Evolutionary conservation across 2,329 filamentous ascomycete genomes (phyloP), one percentile per base, ranked within the genome.

Genomic region (Exophiala oligosperma): DNA sequence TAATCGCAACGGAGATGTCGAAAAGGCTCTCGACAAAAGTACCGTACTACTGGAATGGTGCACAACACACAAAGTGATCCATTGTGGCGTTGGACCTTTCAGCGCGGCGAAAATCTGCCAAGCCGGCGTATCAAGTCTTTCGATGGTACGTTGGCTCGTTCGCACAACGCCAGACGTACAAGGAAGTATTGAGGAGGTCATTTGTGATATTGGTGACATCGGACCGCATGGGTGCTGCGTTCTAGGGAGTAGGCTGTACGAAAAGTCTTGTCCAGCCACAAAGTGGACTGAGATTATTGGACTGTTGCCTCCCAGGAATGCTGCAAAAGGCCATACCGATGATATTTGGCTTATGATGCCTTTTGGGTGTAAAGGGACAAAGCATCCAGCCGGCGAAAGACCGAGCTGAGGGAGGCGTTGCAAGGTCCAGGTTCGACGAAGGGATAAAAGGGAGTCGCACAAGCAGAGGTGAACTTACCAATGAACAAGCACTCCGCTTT

Each of bases 401-500:
- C 46, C 40, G 40, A 23, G 9, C 21, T 9, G 43, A 35, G 11
- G 53, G 32, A 44, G 52, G 41, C 43, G 26, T 49, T n/a, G 21
- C 24, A 50, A 9, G 9, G n/a, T 14, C 23, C 3, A 28, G 12
- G 9, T 7, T n/a, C n/a, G 6, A 8, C 32, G 26, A 14, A 48
- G 12, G 24, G 14, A 26, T 24, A 48, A 48, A 29, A 48, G 9
- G 11, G 43, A 46, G 21, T 9, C 11, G 17, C 9, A 28, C 17
- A 53, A 44, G 50, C 64, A 59, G 41, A 57, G 26, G 29, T 48
- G 17, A 44, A 81, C 85, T 79, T 72, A 89, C 86, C 86, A 90
- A 75, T 90, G 87, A 65, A 90, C 83, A 61, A 90, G 77, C 40
- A 90, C 86, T 53, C 76, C 71, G 46, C 81, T 82, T 50, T 60